These are phyloP conservation scores for Boletus patriciae DNA, from an alignment of 768 basidiomycete genomes.

Conservation along the genomic window DNA sequence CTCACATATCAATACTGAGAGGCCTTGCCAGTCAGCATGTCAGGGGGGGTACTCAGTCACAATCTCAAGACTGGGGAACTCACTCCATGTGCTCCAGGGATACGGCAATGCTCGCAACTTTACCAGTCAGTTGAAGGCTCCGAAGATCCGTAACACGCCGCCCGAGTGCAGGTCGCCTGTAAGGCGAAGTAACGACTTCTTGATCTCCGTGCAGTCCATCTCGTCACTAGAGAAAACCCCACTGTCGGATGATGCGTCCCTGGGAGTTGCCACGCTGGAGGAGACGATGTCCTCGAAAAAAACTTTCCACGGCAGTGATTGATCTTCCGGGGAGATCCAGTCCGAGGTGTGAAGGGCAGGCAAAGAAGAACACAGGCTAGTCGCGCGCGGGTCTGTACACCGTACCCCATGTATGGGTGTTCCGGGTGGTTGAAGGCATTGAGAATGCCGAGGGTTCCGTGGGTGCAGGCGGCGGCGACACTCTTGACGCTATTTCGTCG, in stretches of 20 bases:
- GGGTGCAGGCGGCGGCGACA: too few species aligned
- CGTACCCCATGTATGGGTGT: too few species aligned
- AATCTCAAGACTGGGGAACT: slow-evolving; percentile 58
- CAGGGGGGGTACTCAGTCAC: slow-evolving; percentile 39
- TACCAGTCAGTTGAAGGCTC: slow-evolving; percentile 66
- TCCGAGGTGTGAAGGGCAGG: too few species aligned
- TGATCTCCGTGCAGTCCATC: slow-evolving; percentile 39
- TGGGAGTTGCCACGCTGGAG: slow-evolving; percentile 71
- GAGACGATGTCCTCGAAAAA: slow-evolving; percentile 68
- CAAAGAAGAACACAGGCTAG: too few species aligned
- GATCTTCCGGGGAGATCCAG: too few species aligned
- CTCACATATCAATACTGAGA: slow-evolving; percentile 62
- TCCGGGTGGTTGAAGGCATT: too few species aligned
- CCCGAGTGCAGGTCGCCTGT: slow-evolving; percentile 58
- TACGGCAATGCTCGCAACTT: slow-evolving; percentile 64
- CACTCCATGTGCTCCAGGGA: slow-evolving; percentile 68
- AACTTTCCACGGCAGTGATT: slow-evolving; percentile 48
- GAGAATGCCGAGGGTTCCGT: too few species aligned
- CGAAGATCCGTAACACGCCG: slow-evolving; percentile 58
- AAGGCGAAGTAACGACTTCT: slow-evolving; percentile 64
- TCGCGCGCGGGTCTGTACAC: too few species aligned
- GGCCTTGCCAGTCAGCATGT: slow-evolving; percentile 73
- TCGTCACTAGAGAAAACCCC: slow-evolving; percentile 71
- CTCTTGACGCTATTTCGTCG: too few species aligned
- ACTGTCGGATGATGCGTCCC: slow-evolving; percentile 69